phyloP scores from a whole-genome alignment of 202 grass and related monocot species.

The Schoenoplectus tabernaemontani region DNA sequence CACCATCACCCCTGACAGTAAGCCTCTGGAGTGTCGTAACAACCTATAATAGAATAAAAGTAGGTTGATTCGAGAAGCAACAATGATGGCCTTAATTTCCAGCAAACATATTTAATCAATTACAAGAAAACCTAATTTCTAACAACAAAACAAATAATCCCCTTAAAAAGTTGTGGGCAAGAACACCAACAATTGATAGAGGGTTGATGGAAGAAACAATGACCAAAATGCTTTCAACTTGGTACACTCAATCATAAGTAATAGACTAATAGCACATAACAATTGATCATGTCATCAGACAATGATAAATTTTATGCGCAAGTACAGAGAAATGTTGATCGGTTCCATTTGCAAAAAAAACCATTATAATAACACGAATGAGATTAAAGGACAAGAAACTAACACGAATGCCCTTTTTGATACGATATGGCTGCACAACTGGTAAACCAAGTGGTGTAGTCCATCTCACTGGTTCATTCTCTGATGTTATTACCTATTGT shows the following conservation, averaged over 20 bases:
- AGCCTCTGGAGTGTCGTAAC: background rate
- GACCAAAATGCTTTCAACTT: background rate
- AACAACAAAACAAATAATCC: background rate
- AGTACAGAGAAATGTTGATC: background rate
- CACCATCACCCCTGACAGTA: background rate
- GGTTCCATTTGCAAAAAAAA: background rate
- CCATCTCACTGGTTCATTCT: slow-evolving; percentile 88
- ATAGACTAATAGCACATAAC: background rate
- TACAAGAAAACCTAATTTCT: background rate
- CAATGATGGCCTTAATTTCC: background rate
- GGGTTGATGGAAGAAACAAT: background rate
- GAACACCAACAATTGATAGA: background rate
- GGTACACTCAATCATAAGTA: background rate
- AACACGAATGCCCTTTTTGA: slow-evolving; percentile 67
- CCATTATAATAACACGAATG: background rate
- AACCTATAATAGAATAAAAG: background rate
- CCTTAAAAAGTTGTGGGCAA: background rate
- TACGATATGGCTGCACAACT: slow-evolving; percentile 92
- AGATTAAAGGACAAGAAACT: slow-evolving; percentile 32
- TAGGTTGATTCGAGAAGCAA: background rate
- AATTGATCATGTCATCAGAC: background rate
- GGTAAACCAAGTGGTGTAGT: slow-evolving; percentile 84
- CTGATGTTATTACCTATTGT: slow-evolving; percentile 76
- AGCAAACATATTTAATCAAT: background rate
- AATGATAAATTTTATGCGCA: background rate